These are phyloP conservation scores for Ramaria sp. DNA, from an alignment of 768 basidiomycete genomes.

Conservation along the genomic window DNA sequence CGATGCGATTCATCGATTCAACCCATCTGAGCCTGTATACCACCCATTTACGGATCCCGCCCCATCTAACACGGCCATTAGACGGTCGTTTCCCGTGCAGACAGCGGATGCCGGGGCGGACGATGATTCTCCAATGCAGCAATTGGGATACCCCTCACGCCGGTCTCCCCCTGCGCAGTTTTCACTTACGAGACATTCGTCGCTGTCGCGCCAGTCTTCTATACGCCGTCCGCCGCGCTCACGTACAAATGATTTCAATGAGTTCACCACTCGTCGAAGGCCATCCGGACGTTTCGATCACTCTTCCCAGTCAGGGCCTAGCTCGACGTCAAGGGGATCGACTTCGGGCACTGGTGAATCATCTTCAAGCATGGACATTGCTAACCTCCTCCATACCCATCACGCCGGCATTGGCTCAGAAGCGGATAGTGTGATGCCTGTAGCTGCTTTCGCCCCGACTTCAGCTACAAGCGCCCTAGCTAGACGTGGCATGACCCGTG, in stretches of 20 bases:
- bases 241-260: conserved; percentile 57
- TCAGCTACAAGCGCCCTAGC: neutral
- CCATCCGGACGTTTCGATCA: conserved; percentile 30
- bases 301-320: conserved; percentile 5
- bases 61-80: neutral
- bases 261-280: conserved; percentile 59
- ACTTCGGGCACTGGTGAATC: neutral
- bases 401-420: neutral
- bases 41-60: neutral
- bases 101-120: conserved; percentile 2
- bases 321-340: conserved; percentile 10
- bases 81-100: conserved; percentile 1
- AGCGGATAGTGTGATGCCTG: conserved; percentile 1
- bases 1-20: neutral
- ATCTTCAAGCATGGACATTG: conserved; percentile 8
- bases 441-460: neutral
- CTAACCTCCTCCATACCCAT: conserved; percentile 5
- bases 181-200: conserved; percentile 10
- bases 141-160: neutral
- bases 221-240: conserved; percentile 47
- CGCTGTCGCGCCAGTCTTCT: conserved; percentile 45
- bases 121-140: neutral
- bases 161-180: conserved; percentile 1
- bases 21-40: neutral
- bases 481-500: neutral